Percentiles rank a stretch among this genome's conserved stretches.
These are phyloP conservation scores for Diaporthe sp. DNA, from an alignment of 2,329 filamentous ascomycete species.

Conservation along the genomic window DNA sequence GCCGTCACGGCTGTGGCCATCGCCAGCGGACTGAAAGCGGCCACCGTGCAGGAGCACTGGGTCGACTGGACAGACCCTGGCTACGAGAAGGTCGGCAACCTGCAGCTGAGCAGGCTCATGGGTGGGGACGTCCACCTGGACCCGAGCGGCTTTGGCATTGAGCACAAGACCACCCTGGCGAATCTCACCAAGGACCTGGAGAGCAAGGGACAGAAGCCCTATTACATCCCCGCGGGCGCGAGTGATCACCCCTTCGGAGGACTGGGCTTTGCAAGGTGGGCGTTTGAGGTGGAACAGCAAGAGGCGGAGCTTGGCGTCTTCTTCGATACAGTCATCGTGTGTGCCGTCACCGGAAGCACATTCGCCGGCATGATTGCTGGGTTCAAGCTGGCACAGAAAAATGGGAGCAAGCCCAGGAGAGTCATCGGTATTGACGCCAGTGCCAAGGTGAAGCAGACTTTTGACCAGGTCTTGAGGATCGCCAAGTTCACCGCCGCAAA, in stretches of 20 bases:
- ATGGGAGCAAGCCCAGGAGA: slow-evolving; percentile 60
- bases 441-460: slow-evolving; percentile 71
- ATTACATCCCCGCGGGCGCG: slow-evolving; percentile 79
- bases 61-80: slow-evolving; percentile 71
- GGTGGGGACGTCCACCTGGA: slow-evolving; percentile 73
- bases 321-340: slow-evolving; percentile 77
- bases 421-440: slow-evolving; percentile 77
- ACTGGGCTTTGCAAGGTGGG: slow-evolving; percentile 78
- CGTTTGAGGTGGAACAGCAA: slow-evolving; percentile 75
- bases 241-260: slow-evolving; percentile 79
- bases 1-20: slow-evolving; percentile 74
- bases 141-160: slow-evolving; percentile 73
- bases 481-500: slow-evolving; percentile 72
- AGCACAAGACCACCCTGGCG: slow-evolving; percentile 73
- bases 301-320: slow-evolving; percentile 72
- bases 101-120: slow-evolving; percentile 78
- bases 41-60: slow-evolving; percentile 77
- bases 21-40: slow-evolving; percentile 66
- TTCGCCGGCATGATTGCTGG: slow-evolving; percentile 80
- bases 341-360: slow-evolving; percentile 78
- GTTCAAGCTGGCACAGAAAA: slow-evolving; percentile 72
- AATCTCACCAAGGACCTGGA: slow-evolving; percentile 66
- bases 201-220: slow-evolving; percentile 69
- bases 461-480: slow-evolving; percentile 75
- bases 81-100: slow-evolving; percentile 77